A percentile compares a stretch with the other conserved stretches of the same genome.
Conservation (phyloP, 2,329 filamentous ascomycete species). For the Sphaerulina musiva region DNA sequence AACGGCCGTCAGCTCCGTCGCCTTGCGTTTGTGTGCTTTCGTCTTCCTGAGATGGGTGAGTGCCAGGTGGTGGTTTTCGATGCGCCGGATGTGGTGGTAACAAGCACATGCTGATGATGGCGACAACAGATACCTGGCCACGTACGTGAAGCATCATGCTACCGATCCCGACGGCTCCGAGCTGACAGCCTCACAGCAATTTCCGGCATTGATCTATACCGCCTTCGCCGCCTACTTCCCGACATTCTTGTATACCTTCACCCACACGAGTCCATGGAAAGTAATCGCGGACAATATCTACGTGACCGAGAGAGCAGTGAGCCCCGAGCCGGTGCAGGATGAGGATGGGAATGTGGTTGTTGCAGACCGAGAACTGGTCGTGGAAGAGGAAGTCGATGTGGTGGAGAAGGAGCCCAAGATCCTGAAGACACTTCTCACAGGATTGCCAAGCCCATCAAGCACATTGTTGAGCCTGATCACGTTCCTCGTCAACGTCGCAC, state of each 20-base stretch:
- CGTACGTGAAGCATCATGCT: conserved; percentile 23
- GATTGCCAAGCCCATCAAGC: conserved; percentile 67
- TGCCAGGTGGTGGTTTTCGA: not conserved
- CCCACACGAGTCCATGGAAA: conserved; percentile 29
- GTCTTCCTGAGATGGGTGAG: conserved; percentile 36
- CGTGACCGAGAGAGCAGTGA: conserved; percentile 38
- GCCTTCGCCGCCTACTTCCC: conserved; percentile 43
- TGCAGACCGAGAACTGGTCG: conserved; percentile 48
- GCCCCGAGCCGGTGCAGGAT: conserved; percentile 25
- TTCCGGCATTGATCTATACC: conserved; percentile 33
- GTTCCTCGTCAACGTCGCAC: conserved; percentile 58
- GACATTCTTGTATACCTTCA: conserved; percentile 32
- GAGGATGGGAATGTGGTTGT: conserved; percentile 31
- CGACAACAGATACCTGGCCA: conserved; percentile 32
- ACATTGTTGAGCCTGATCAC: conserved; percentile 53
- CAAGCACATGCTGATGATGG: conserved; percentile 10
- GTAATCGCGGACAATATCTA: conserved; percentile 33
- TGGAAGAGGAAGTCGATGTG: conserved; percentile 58
- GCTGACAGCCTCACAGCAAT: conserved; percentile 25
- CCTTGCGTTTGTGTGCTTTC: conserved; percentile 27
- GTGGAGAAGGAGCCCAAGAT: conserved; percentile 52
- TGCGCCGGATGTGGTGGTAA: conserved; percentile 18
- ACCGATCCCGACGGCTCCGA: conserved; percentile 9
- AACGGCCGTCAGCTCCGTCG: conserved; percentile 25
- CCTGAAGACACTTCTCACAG: conserved; percentile 63